Evolutionary conservation across 2,329 filamentous ascomycete species (phyloP), one percentile per base, ranked within the genome.

Genomic region (Rhexocercosporidium sp.): DNA sequence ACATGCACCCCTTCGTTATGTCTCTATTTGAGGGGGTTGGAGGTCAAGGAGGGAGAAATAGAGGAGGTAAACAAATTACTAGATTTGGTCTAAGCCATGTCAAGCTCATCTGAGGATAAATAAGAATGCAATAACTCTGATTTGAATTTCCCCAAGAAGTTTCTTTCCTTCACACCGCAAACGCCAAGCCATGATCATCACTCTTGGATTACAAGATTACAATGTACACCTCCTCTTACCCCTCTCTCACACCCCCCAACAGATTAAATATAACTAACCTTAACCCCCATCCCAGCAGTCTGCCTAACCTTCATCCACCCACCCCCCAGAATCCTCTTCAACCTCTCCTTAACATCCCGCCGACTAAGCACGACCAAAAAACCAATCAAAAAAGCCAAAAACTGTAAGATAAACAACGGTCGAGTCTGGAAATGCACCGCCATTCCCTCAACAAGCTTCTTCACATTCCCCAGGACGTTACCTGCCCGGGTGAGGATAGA

Each of bases 231-330:
- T 56, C n/a, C 51, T 6, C 56, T 31, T 60, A 16, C 27, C 46
- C 47, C 25, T 27, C 31, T n/a, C n/a, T 16, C 12, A 46, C 56
- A 6, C 22, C 62, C 37, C 14, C 3, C 31, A 11, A 34, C 41
- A 46, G 34, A 72, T 84, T 80, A 98, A 68, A 99, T 96, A 81
- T 98, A 98, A 78, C 92, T 97, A 75, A 98, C 94, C 82, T 97
- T 98, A 70, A 96, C 92, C 1, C 95, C 96, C 95, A 98, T 98
- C 1, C 94, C 94, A 4, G 95, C 90, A 0, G 96, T 76, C 60
- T 66, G 64, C 59, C 65, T 69, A 0, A 77, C 66, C 49, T 75
- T 74, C 18, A 12, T 86, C 93, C 93, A 97, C 11, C 88, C 89
- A 31, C 85, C 83, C 46, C 86, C 86, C 51, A 96, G 76, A 44